Conservation (phyloP, 805 yeast species). For the Phaffomyces thermotolerans region DNA sequence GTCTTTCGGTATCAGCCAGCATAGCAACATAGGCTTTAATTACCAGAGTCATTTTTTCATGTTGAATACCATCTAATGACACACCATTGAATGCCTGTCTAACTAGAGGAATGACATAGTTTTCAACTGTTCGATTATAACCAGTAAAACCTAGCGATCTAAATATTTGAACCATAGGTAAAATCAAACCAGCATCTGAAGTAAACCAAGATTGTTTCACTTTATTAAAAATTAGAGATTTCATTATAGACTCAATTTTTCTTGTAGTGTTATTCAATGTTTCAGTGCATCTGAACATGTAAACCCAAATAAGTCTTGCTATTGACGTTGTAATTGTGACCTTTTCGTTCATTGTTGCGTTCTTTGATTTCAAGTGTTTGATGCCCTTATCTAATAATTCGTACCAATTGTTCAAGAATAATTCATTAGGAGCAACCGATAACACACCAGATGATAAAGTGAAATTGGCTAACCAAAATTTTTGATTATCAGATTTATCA, state of each 20-base stretch:
- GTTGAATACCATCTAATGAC: conserved; percentile 51
- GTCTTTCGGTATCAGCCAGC: conserved; percentile 58
- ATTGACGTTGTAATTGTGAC: conserved; percentile 55
- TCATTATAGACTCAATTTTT: conserved; percentile 59
- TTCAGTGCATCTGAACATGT: conserved; percentile 77
- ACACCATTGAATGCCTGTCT: conserved; percentile 51
- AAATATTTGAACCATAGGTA: conserved; percentile 65
- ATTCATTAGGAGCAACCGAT: conserved; percentile 71
- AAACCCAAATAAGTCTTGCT: conserved; percentile 83
- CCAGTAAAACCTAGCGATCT: conserved; percentile 75
- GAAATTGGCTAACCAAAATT: conserved; percentile 61
- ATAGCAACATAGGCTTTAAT: conserved; percentile 67
- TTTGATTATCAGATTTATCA: conserved; percentile 37
- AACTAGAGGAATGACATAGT: conserved; percentile 64
- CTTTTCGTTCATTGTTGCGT: conserved; percentile 33
- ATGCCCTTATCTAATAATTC: conserved; percentile 54
- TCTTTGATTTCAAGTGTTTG: conserved; percentile 60
- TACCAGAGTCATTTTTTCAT: conserved; percentile 66
- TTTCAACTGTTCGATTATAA: conserved; percentile 72
- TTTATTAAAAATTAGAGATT: conserved; percentile 45
- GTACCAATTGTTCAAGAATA: conserved; percentile 71
- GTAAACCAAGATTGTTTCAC: conserved; percentile 74
- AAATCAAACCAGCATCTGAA: conserved; percentile 52
- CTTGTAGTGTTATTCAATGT: conserved; percentile 82
- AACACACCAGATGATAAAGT: conserved; percentile 65